A percentile compares a stretch with the other conserved stretches of the same genome.
phyloP scores from a whole-genome alignment of 2,329 filamentous ascomycete genomes.

The Trichoderma aggressivum region DNA sequence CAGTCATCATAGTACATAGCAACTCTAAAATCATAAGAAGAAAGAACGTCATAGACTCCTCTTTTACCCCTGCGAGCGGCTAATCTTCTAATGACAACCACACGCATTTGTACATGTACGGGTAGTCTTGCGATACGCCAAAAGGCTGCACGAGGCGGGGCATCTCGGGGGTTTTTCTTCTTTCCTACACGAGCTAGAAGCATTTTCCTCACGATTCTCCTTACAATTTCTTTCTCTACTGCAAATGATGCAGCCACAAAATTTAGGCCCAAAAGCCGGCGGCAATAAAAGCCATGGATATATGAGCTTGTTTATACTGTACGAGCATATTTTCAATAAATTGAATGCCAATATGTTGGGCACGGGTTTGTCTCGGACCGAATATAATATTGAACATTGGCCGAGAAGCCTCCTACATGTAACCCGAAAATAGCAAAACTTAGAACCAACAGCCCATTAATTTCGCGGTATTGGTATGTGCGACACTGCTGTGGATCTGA shows the following conservation, averaged over 20 bases:
- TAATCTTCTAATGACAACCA: not conserved
- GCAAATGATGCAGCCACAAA: not conserved
- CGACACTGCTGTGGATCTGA: not conserved
- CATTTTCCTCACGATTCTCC: not conserved
- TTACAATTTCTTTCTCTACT: not conserved
- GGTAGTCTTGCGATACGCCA: not conserved
- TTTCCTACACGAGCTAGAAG: not conserved
- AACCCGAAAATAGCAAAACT: not conserved
- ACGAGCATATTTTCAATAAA: not conserved
- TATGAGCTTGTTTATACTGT: not conserved
- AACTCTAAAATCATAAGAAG: not conserved
- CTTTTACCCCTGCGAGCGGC: not conserved
- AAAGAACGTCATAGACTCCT: slow-evolving; percentile 1
- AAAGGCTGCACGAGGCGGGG: not conserved
- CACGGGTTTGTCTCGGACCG: not conserved
- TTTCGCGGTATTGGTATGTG: not conserved
- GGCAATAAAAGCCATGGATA: not conserved
- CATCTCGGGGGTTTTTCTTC: not conserved
- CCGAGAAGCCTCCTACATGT: not conserved
- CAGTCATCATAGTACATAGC: not conserved
- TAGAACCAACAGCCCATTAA: not conserved
- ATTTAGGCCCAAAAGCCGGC: not conserved
- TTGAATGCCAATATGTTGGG: not conserved
- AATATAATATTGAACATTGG: not conserved
- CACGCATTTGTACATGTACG: too few species aligned